Evolutionary conservation across 768 basidiomycete species (phyloP), one percentile per base, ranked within the genome.

Genomic region (Russula olivacea): DNA sequence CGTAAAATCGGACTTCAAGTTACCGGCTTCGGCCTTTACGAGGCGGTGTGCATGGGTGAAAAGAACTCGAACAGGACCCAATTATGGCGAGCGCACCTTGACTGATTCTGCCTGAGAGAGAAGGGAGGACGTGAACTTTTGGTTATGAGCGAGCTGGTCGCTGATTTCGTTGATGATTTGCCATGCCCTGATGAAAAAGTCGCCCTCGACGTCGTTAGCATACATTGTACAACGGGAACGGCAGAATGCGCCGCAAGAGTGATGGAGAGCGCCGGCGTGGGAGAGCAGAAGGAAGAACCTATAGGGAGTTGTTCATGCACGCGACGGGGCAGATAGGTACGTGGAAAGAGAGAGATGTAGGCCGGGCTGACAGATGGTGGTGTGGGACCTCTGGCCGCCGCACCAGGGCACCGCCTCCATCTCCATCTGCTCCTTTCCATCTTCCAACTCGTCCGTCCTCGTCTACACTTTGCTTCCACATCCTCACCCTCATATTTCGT

Each of bases 91-190:
- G 25, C 61, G 68, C 43, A 79, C 79, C 72, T 82, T 80, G 64
- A 82, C 74, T 21, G 77, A 72, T 4, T 74, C 74, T 0, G 77
- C 74, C 56, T 80, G 76, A 19, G 69, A 61, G 61, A 80, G 78
- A 9, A 83, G 71, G n/a, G 73, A 71, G 17, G 71, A 72, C 7
- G 78, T 73, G 43, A 80, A 71, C 25, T 73, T 76, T 54, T 77
- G 67, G 68, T 83, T 83, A 36, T 74, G 75, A n/a, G 74, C 71
- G 55, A 81, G 72, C 68, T 79, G 78, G 14, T 75, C 72, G 7
- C 72, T 72, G 36, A 80, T 74, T 55, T 80, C 79, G 4, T 69
- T 65, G 41, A 67, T 58, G 34, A 66, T 66, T 41, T 68, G 67
- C 61, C 67, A 68, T 58, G 67, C 67, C 23, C 65, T 36, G 45